Conservation (phyloP, 805 yeast species). For the Trichomonascus vanleenenianus region DNA sequence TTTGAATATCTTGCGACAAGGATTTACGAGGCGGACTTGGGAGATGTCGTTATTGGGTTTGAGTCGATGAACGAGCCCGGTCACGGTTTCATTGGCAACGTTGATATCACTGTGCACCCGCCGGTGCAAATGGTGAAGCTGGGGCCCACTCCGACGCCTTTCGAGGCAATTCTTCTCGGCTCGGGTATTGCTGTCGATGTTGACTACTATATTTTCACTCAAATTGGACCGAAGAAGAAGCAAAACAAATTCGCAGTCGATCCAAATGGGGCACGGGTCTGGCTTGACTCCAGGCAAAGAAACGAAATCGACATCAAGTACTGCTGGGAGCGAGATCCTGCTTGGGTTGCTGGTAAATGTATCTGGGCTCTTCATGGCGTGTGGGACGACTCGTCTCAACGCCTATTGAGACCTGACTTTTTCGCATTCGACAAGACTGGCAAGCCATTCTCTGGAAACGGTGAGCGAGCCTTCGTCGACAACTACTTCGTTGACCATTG, state of each 20-base stretch:
- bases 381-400: slow-evolving; percentile 37
- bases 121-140: slow-evolving; percentile 50
- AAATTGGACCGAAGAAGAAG: slow-evolving; percentile 64
- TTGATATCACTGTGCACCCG: slow-evolving; percentile 48
- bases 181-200: slow-evolving; percentile 64
- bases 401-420: slow-evolving; percentile 42
- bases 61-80: slow-evolving; percentile 86
- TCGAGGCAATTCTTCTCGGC: slow-evolving; percentile 62
- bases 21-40: slow-evolving; percentile 35
- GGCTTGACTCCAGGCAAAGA: slow-evolving; percentile 40
- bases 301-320: slow-evolving; percentile 44
- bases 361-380: slow-evolving; percentile 72
- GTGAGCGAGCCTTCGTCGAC: slow-evolving; percentile 50
- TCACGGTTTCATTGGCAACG: slow-evolving; percentile 60
- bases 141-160: slow-evolving; percentile 74
- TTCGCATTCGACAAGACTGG: slow-evolving; percentile 34
- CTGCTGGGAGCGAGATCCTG: slow-evolving; percentile 54
- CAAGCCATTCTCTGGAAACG: slow-evolving; percentile 30
- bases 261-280: slow-evolving; percentile 58
- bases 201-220: slow-evolving; percentile 57
- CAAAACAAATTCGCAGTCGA: slow-evolving; percentile 36
- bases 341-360: slow-evolving; percentile 69
- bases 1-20: slow-evolving; percentile 39
- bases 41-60: slow-evolving; percentile 55
- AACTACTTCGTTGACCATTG: slow-evolving; percentile 55